Conservation (phyloP, 441 rosid species). For the Brassica balearica region DNA sequence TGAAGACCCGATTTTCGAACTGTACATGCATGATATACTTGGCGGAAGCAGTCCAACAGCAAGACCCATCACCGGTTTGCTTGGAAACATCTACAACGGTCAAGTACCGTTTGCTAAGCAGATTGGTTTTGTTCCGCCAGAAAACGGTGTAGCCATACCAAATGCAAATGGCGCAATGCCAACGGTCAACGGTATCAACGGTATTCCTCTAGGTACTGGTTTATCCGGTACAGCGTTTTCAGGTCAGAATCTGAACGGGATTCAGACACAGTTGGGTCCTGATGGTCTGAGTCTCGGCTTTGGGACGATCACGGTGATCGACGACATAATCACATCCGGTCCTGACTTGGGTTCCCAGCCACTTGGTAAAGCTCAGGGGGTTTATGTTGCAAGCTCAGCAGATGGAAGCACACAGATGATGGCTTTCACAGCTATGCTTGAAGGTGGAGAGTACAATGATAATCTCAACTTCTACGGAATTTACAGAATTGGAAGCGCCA, state of each 20-base stretch:
- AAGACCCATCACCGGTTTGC: slow-evolving; percentile 83
- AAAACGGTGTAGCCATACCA: slow-evolving; percentile 67
- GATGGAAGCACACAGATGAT: slow-evolving; percentile 84
- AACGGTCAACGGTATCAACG: slow-evolving; percentile 65
- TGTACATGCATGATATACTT: slow-evolving; percentile 85
- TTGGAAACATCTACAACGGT: slow-evolving; percentile 82
- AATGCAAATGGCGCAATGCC: slow-evolving; percentile 86
- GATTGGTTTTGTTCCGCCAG: slow-evolving; percentile 69
- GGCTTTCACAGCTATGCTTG: slow-evolving; percentile 83
- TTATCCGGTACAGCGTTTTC: slow-evolving; percentile 66
- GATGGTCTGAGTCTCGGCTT: slow-evolving; percentile 84
- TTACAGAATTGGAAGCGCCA: slow-evolving; percentile 63
- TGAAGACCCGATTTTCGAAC: slow-evolving; percentile 60
- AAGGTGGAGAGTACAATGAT: slow-evolving; percentile 85
- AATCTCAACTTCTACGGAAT: slow-evolving; percentile 80
- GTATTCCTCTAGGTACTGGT: slow-evolving; percentile 85
- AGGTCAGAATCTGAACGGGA: slow-evolving; percentile 49
- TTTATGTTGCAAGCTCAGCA: slow-evolving; percentile 79
- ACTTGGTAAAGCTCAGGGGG: slow-evolving; percentile 89
- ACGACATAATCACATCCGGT: slow-evolving; percentile 71
- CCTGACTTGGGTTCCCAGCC: slow-evolving; percentile 73
- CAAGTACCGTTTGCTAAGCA: slow-evolving; percentile 89
- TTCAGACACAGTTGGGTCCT: slow-evolving; percentile 75
- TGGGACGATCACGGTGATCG: slow-evolving; percentile 86
- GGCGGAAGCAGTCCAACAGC: slow-evolving; percentile 86